Evolutionary conservation across 768 basidiomycete genomes (phyloP), one percentile per base, ranked within the genome.

Genomic region (Mycena venus): DNA sequence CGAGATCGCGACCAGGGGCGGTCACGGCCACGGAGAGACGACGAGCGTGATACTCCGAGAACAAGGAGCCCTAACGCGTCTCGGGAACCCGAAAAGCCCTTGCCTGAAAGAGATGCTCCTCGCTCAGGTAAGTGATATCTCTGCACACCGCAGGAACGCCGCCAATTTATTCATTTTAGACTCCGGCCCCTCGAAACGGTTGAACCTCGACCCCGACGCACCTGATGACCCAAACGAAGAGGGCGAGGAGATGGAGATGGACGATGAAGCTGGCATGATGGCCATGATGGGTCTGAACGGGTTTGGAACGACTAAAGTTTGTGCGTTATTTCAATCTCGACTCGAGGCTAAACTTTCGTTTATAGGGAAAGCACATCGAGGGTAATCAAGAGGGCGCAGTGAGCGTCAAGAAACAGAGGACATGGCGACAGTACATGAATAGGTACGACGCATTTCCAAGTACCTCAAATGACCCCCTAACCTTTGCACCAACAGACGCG

Each of bases 341-440:
- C 55, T 68, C 31, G 29, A 53, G 42, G 63, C 14, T 53, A 9
- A 59, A 21, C 31, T 64, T 17, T 60, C n/a, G n/a, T 47, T 27
- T 55, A 31, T 78, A 96, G 96, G 94, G 93, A 51, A 95, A 94
- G 79, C 90, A 88, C 58, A 95, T 97, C 40, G 86, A 89, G 42
- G 95, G 96, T 27, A 96, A 98, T 72, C 94, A 97, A 83, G 93
- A 94, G 74, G 94, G 93, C 53, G 78, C 72, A 42, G 89, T 87
- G 40, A 83, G 90, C 66, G 83, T 94, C 77, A 96, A 95, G 88
- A 96, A 96, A 85, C 90, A 90, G 69, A 88, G 96, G 73, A 97
- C 96, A 29, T 98, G 96, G 97, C 89, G 96, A 76, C 98, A 99
- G 84, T 99, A 99, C 83, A 99, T 99, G 98, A 99, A 99, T 83